Conservation (phyloP, 257 asterid genomes). For the Nicotiana otophora region DNA sequence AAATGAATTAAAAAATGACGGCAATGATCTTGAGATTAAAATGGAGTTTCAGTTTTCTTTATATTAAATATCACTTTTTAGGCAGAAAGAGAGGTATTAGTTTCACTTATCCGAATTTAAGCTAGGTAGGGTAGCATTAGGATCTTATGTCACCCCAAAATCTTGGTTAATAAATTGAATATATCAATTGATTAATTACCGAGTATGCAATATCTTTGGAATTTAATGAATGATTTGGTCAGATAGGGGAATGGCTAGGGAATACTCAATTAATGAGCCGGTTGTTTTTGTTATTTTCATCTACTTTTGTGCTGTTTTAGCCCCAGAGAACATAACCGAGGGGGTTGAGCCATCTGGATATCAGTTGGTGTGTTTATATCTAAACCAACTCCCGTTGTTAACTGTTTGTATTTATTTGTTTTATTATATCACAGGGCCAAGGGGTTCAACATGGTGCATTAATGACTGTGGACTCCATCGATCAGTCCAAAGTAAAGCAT, state of each 20-base stretch:
- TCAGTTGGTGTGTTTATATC: background rate
- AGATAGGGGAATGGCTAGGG: background rate
- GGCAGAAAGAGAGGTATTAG: background rate
- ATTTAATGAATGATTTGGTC: background rate
- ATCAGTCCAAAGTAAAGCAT: slow-evolving; percentile 26
- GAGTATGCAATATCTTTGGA: background rate
- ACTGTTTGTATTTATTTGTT: slow-evolving; percentile 2
- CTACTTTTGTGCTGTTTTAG: background rate
- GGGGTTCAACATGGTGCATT: slow-evolving; percentile 22
- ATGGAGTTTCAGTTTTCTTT: background rate
- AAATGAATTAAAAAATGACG: background rate
- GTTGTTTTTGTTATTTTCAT: background rate
- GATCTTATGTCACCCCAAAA: background rate
- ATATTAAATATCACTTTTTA: background rate
- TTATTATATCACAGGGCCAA: slow-evolving; percentile 11
- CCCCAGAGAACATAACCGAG: background rate
- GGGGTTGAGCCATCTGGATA: background rate
- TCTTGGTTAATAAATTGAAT: background rate
- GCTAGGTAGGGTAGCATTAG: background rate
- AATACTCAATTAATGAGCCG: background rate
- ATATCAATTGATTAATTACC: background rate
- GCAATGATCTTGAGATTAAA: background rate
- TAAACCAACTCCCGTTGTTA: background rate
- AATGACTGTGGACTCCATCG: slow-evolving; percentile 29
- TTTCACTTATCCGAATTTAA: background rate